Base-by-base conservation (phyloP, 495 filamentous ascomycete species). In the Podospora pseudoanserina region DNA sequence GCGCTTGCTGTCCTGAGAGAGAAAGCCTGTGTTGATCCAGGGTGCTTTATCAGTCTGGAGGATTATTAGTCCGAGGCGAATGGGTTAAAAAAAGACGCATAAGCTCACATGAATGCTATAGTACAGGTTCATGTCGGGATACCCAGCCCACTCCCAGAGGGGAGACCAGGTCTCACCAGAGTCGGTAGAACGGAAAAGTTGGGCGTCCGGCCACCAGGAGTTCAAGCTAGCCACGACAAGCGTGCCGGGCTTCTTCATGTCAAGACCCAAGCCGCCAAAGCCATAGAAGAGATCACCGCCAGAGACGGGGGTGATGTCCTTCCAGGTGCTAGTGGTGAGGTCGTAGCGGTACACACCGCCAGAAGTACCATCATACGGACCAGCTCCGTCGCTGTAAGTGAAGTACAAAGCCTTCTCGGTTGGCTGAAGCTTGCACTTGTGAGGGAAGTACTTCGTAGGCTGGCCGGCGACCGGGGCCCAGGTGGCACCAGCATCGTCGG, bases 151-250 rank as follows among this genome's bases (percentile, higher is more conserved):
- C 56, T 81, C 81, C 85, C 85, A 86, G 39, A 85, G 78, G 0
- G 67, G 76, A 4, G 82, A 79, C 85, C 85, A 87, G 6, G 82
- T 85, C 18, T 76, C 70, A 11, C 86, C 86, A 11, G 83, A 86
- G 72, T 88, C 77, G 16, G 71, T 84, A 15, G 82, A 85, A 34
- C 86, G 71, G 74, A 82, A 87, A 30, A 88, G 74, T 57, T 83
- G 81, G 15, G 82, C 86, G 70, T 88, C 85, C 11, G 86, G 86
- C 79, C 81, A 88, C 85, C 86, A 87, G 56, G 81, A 82, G 66
- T 87, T 88, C 70, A 87, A 73, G 28, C 79, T 79, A 0, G 85
- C 85, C 1, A 86, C 85, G 49, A 88, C 81, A 16, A 88, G 67
- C 2, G 84, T 86, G 6, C 85, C 85, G 13, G 86, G 83, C 26